Base-by-base conservation (phyloP, 768 basidiomycete species). In the Sistotremastrum niveocremeum region DNA sequence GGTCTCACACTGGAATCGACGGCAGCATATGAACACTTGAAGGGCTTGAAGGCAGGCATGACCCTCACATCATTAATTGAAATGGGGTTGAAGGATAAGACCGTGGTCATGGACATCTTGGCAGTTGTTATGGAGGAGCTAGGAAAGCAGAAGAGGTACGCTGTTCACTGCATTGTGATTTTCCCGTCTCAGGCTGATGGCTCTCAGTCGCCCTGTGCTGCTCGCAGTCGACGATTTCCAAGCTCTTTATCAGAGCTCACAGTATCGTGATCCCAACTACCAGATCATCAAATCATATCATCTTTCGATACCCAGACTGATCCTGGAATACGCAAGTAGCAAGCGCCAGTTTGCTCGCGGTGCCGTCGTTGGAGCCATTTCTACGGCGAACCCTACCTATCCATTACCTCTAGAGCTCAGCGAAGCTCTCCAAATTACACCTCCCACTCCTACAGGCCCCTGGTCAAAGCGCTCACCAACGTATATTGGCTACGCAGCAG, bases 181-280 rank as follows among this genome's bases (percentile, higher is more conserved):
- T 12, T 29, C 1, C 30, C 12, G 10, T 32, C 9, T 10, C 41
- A 20, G 36, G 40, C 32, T 30, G 44, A 46, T 44, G 39, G 42
- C 42, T 20, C 45, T 7, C 48, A 90, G 87, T 39, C 66, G 70
- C 54, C 88, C 88, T 0, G 82, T 94, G 2, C 58, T 95, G 5
- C 64, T 93, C 32, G 90, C 89, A 0, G 68, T 93, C 1, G 91
- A 95, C 52, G 90, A 94, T 54, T 77, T 87, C 59, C 91, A 94
- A 59, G 72, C 86, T 0, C 61, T 95, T 29, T 89, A 85, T 55
- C 64, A 67, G 40, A 65, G 62, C 39, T 76, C 82, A 0, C 56
- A 64, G 30, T 93, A 93, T 63, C 74, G 77, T 29, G 79, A 86
- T 47, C 83, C 84, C 8, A 76, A 79, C 38, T 87, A 79, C 61